Percentiles rank a stretch among this genome's conserved stretches.
Conservation (phyloP, 192 early-diverging fungal genomes). For the Cetraspora pellucida region DNA sequence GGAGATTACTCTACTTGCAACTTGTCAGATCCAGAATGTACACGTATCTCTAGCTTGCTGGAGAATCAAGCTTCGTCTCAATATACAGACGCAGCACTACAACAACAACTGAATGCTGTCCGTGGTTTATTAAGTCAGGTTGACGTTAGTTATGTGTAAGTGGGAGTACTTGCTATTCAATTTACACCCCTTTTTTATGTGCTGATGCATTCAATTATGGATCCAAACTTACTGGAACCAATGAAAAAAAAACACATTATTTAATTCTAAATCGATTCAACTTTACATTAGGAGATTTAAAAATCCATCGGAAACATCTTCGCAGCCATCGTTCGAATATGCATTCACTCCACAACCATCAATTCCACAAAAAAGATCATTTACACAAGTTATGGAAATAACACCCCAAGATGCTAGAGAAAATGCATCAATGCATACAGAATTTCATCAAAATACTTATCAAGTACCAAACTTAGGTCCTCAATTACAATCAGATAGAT, state of each 20-base stretch:
- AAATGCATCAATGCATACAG: neutral
- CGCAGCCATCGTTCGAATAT: conserved; percentile 23
- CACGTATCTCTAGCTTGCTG: conserved; percentile 12
- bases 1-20: conserved; percentile 25
- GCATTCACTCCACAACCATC: neutral
- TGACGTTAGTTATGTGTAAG: conserved; percentile 37
- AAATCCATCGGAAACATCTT: conserved; percentile 1
- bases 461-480: neutral
- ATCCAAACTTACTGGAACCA: neutral
- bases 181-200: neutral
- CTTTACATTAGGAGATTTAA: conserved; percentile 25
- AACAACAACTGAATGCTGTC: conserved; percentile 28
- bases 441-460: conserved; percentile 18
- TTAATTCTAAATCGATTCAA: neutral
- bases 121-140: conserved; percentile 9
- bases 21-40: conserved; percentile 21
- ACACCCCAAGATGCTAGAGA: neutral
- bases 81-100: conserved; percentile 3
- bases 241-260: neutral
- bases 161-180: neutral
- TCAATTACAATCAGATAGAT: neutral
- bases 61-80: neutral
- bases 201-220: neutral
- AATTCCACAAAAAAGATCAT: conserved; percentile 26
- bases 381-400: conserved; percentile 15